Conservation (phyloP, 345 rosid genomes). For the Murraya koenigii region DNA sequence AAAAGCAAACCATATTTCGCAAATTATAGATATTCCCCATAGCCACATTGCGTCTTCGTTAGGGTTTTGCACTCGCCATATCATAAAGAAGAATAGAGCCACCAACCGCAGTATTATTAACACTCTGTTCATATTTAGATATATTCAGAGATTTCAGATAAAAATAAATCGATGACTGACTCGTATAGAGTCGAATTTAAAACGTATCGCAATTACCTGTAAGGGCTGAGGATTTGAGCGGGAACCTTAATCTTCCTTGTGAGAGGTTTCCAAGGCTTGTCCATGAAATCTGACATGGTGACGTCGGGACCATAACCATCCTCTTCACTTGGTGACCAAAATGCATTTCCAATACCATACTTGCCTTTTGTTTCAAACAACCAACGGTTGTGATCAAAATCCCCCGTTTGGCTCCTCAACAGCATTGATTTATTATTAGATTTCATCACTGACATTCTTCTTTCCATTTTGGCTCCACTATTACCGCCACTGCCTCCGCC, state of each 20-base stretch:
- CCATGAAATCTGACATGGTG: conserved; percentile 80
- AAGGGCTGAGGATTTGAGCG: conserved; percentile 73
- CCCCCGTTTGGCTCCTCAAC: conserved; percentile 82
- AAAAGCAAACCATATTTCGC: conserved; percentile 93
- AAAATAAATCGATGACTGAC: too few species aligned
- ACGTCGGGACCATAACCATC: conserved; percentile 36
- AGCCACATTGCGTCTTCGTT: conserved; percentile 86
- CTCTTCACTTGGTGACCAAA: conserved; percentile 56
- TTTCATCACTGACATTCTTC: conserved; percentile 72
- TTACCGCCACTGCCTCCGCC: not conserved
- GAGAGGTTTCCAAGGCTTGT: conserved; percentile 97
- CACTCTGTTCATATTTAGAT: conserved; percentile 38
- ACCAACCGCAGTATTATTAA: conserved; percentile 55
- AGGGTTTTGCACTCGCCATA: conserved; percentile 76
- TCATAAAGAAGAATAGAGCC: conserved; percentile 49
- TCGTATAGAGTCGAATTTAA: too few species aligned
- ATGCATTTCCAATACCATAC: conserved; percentile 85
- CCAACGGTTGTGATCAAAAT: conserved; percentile 95
- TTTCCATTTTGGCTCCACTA: conserved; percentile 44
- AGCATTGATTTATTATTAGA: conserved; percentile 74
- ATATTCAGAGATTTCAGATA: conserved; percentile 19
- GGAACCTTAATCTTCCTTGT: conserved; percentile 72
- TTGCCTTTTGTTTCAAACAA: conserved; percentile 73
- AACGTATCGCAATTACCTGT: conserved; percentile 33
- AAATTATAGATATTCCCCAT: conserved; percentile 76